phyloP scores from a whole-genome alignment of 139 green algal species.

The Chara braunii region DNA sequence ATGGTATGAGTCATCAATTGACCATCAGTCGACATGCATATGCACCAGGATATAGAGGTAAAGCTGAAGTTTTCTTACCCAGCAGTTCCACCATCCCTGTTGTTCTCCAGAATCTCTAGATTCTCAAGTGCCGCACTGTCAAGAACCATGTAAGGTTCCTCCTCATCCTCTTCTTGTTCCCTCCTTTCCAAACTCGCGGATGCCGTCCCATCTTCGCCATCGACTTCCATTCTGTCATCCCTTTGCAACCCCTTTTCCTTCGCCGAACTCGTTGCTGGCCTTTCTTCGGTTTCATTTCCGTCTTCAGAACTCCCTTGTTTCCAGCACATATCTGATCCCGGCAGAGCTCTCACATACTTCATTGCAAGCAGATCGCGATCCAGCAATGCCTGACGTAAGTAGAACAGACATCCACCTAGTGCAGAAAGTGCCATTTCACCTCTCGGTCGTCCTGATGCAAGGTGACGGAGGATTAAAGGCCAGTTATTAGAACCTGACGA shows the following conservation, averaged over 20 bases:
- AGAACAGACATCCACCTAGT: conserved; percentile 36
- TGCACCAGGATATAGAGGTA: conserved; percentile 7
- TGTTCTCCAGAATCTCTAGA: conserved; percentile 86
- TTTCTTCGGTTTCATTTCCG: too few species aligned
- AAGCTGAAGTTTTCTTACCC: conserved; percentile 48
- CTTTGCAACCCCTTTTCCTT: neutral
- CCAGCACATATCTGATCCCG: conserved; percentile 18
- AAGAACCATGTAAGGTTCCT: conserved; percentile 58
- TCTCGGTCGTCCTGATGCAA: too few species aligned
- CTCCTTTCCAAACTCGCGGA: neutral
- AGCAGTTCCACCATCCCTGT: conserved; percentile 50
- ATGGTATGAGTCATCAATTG: too few species aligned
- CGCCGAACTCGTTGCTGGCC: too few species aligned
- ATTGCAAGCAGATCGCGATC: conserved; percentile 61
- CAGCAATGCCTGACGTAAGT: conserved; percentile 63
- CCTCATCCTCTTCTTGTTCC: conserved; percentile 7
- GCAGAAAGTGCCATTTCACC: conserved; percentile 7
- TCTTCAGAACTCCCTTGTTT: neutral
- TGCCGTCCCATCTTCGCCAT: too few species aligned
- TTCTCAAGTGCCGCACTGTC: conserved; percentile 88
- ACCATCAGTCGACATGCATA: too few species aligned
- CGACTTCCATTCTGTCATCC: conserved; percentile 4
- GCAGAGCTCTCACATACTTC: conserved; percentile 57
- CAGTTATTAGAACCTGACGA: too few species aligned
- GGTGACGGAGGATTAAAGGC: too few species aligned